Conservation (phyloP, 2,329 filamentous ascomycete genomes). For the Aspergillus uvarum region DNA sequence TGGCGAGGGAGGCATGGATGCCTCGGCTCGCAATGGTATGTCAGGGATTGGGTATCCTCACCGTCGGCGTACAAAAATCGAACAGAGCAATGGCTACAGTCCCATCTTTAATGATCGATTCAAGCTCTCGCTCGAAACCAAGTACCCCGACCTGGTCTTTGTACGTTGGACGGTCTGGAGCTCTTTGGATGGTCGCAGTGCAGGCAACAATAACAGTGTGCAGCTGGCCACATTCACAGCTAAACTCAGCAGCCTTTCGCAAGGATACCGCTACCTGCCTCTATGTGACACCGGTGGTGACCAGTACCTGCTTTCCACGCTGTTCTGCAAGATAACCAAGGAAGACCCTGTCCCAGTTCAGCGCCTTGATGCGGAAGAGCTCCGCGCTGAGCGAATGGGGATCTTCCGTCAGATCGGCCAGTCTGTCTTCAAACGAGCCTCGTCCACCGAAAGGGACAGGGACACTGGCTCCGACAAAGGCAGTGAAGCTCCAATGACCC, state of each 20-base stretch:
- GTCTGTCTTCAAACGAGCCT: constrained; percentile 45
- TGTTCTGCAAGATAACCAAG: constrained; percentile 85
- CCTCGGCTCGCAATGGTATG: constrained; percentile 62
- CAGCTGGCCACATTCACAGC: constrained; percentile 87
- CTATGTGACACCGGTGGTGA: constrained; percentile 86
- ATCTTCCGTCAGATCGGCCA: constrained; percentile 46
- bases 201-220: constrained; percentile 61
- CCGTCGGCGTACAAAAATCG: constrained; percentile 74
- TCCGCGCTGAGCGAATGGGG: constrained; percentile 42
- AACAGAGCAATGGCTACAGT: constrained; percentile 89
- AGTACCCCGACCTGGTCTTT: constrained; percentile 89
- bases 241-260: constrained; percentile 83
- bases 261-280: constrained; percentile 89
- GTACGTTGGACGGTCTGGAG: constrained; percentile 91
- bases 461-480: constrained; percentile 30
- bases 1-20: constrained; percentile 65
- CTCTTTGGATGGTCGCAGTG: constrained; percentile 71
- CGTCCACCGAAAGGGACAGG: constrained; percentile 42
- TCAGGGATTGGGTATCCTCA: constrained; percentile 71
- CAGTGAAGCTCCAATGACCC: constrained; percentile 28
- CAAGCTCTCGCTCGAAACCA: constrained; percentile 82
- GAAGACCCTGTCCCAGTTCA: constrained; percentile 50
- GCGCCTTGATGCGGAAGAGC: constrained; percentile 39
- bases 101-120: constrained; percentile 80
- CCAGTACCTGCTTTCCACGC: constrained; percentile 88